phyloP scores from a whole-genome alignment of 176 grass and related monocot species.

The Carex myosuroides region DNA sequence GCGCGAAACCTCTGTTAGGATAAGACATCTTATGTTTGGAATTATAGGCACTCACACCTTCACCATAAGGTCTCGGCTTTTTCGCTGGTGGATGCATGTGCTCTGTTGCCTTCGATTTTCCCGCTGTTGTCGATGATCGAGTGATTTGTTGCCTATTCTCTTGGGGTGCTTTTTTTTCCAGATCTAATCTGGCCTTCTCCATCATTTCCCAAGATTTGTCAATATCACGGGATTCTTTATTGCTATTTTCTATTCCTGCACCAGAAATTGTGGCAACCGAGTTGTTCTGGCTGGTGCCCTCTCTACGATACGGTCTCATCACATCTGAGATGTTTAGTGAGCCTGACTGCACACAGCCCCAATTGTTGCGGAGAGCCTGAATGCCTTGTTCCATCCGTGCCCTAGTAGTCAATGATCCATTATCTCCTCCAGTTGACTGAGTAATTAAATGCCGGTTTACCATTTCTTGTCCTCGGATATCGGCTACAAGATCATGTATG shows the following conservation, averaged over 20 bases:
- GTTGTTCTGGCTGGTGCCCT: background rate
- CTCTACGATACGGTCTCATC: background rate
- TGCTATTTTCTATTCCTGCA: background rate
- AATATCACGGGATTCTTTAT: slow-evolving; percentile 1
- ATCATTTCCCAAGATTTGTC: slow-evolving; percentile 75
- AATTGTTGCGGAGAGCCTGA: background rate
- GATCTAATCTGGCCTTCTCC: slow-evolving; percentile 38
- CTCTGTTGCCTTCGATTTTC: background rate
- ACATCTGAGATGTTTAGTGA: background rate
- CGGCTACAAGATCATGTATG: background rate
- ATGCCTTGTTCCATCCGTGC: background rate
- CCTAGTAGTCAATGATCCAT: background rate
- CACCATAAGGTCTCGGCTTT: background rate
- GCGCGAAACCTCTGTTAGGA: slow-evolving; percentile 37
- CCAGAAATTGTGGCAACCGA: background rate
- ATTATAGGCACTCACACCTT: background rate
- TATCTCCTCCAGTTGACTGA: background rate
- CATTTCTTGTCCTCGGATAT: background rate
- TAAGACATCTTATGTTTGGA: background rate
- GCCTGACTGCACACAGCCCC: background rate
- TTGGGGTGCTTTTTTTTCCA: slow-evolving; percentile 26
- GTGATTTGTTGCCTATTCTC: background rate
- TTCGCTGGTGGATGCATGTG: background rate
- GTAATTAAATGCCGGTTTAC: background rate
- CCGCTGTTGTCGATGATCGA: background rate